phyloP scores from a whole-genome alignment of 306 rosid species.

The Fragaria vesca region DNA sequence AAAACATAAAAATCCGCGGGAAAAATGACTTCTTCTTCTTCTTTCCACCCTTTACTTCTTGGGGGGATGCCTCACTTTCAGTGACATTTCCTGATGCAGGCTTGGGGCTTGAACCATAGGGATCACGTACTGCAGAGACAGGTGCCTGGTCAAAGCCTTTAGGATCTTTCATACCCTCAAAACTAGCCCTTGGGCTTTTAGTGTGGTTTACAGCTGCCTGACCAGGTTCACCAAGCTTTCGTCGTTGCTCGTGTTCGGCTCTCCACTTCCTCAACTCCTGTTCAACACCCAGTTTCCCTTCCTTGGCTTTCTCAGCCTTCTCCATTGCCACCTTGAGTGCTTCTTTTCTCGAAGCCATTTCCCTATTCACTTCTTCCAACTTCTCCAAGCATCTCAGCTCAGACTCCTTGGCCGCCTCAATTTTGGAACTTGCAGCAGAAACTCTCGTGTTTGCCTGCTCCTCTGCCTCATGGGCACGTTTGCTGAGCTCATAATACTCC shows the following conservation, averaged over 20 bases:
- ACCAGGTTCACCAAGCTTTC: conserved; percentile 64
- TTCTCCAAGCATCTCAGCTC: conserved; percentile 73
- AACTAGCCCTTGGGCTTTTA: conserved; percentile 67
- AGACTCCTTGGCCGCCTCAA: conserved; percentile 75
- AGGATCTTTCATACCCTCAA: conserved; percentile 59
- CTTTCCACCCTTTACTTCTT: conserved; percentile 59
- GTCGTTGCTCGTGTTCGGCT: conserved; percentile 78
- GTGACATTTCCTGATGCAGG: conserved; percentile 22
- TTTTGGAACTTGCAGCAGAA: conserved; percentile 66
- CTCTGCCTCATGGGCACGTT: conserved; percentile 91
- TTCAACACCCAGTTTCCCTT: conserved; percentile 93
- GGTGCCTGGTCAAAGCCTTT: conserved; percentile 30
- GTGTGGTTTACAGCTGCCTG: conserved; percentile 45
- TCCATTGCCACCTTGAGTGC: conserved; percentile 76
- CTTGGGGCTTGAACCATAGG: conserved; percentile 52
- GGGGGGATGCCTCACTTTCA: conserved; percentile 47
- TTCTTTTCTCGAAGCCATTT: conserved; percentile 74
- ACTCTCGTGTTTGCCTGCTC: conserved; percentile 80
- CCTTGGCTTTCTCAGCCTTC: conserved; percentile 94
- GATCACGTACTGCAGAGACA: conserved; percentile 27
- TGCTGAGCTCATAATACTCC: conserved; percentile 96
- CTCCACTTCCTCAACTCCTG: conserved; percentile 96
- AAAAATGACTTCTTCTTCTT: conserved; percentile 75
- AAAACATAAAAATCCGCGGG: conserved; percentile 87
- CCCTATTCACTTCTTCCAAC: conserved; percentile 74